Evolutionary conservation across 768 basidiomycete species (phyloP).

Genomic region (Gyrodon lividus): DNA sequence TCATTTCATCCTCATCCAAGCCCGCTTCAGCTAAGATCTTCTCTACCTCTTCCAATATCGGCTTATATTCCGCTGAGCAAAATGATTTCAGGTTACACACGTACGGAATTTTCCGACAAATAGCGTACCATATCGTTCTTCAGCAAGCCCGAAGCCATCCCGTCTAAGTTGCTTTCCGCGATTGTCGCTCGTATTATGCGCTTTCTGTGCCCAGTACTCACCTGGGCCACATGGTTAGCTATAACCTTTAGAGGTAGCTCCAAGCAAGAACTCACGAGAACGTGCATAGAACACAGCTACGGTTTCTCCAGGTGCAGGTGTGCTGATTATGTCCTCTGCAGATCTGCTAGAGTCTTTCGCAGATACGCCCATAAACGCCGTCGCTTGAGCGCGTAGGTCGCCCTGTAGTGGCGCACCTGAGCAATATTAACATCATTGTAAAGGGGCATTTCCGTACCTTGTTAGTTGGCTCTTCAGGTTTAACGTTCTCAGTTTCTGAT

Average conservation of each 20-base stretch:
- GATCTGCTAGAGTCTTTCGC: constrained; percentile 53
- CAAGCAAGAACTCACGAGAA: constrained; percentile 50
- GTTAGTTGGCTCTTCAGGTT: constrained; percentile 1
- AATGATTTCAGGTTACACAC: not conserved
- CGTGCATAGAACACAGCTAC: constrained; percentile 81
- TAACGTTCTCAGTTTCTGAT: constrained; percentile 18
- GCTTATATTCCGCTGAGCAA: constrained; percentile 70
- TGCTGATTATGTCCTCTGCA: constrained; percentile 70
- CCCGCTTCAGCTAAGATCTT: constrained; percentile 82
- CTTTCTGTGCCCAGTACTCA: constrained; percentile 79
- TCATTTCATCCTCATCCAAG: constrained; percentile 80
- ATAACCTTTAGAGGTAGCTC: not conserved
- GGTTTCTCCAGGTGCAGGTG: constrained; percentile 83
- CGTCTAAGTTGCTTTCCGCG: constrained; percentile 76
- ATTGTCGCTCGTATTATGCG: constrained; percentile 54
- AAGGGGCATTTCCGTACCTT: constrained; percentile 1
- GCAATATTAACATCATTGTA: too few species aligned
- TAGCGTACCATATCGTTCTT: constrained; percentile 68
- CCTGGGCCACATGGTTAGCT: constrained; percentile 37
- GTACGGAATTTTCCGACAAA: not conserved
- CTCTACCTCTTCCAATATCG: constrained; percentile 78
- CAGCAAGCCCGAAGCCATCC: constrained; percentile 75
- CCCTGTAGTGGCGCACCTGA: constrained; percentile 18
- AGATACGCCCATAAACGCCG: constrained; percentile 62
- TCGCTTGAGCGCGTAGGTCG: constrained; percentile 43